Conservation (phyloP, 179 eudicot genomes). For the Beta corolliflora region DNA sequence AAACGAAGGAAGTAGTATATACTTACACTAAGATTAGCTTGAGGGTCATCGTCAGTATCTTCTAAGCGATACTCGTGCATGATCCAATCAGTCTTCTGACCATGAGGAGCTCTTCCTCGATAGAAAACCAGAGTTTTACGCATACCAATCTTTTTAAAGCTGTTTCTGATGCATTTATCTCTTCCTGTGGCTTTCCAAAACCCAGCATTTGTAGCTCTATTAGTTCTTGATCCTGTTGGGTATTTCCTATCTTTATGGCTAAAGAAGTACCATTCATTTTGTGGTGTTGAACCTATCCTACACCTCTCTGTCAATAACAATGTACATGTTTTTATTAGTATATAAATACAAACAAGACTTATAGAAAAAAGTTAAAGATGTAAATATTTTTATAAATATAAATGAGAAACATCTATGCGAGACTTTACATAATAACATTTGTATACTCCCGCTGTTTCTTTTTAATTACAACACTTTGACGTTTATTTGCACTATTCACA, state of each 20-base stretch:
- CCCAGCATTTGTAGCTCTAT: slow-evolving; percentile 89
- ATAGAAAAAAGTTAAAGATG: too few relatives aligned
- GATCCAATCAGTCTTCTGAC: slow-evolving; percentile 94
- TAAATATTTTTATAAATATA: too few relatives aligned
- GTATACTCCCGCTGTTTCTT: too few relatives aligned
- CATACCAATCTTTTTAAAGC: slow-evolving; percentile 85
- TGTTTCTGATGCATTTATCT: slow-evolving; percentile 83
- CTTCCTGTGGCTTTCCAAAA: slow-evolving; percentile 98
- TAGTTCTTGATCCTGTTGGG: slow-evolving; percentile 92
- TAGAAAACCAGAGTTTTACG: slow-evolving; percentile 92
- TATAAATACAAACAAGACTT: too few relatives aligned
- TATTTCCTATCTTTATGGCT: slow-evolving; percentile 91
- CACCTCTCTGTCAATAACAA: slow-evolving; percentile 77
- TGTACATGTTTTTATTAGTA: too few relatives aligned
- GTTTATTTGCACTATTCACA: too few relatives aligned
- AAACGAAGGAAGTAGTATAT: too few relatives aligned
- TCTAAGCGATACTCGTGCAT: slow-evolving; percentile 97
- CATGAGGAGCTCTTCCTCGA: slow-evolving; percentile 92
- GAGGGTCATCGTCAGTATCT: slow-evolving; percentile 57
- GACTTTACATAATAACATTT: too few relatives aligned
- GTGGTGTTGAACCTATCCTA: slow-evolving; percentile 84
- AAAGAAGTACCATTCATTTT: slow-evolving; percentile 93
- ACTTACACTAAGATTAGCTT: slow-evolving; percentile 41
- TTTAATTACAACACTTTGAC: too few relatives aligned
- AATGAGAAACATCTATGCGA: too few relatives aligned